These are phyloP conservation scores for Annulohypoxylon nitens DNA, from an alignment of 495 filamentous ascomycete genomes.

Conservation along the genomic window DNA sequence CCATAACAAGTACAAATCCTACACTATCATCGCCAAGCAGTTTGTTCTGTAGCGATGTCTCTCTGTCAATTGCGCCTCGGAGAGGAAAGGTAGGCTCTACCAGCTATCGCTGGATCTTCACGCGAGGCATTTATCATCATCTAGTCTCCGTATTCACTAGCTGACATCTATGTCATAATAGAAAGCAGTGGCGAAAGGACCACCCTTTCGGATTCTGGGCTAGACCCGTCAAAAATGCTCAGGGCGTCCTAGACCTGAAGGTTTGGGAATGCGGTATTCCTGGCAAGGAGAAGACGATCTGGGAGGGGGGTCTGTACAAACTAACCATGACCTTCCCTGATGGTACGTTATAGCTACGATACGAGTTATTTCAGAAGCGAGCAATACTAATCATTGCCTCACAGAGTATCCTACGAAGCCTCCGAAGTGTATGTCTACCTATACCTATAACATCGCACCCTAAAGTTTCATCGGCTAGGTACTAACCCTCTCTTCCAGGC, in stretches of 20 bases:
- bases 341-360: slow-evolving; percentile 69
- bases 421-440: slow-evolving; percentile 83
- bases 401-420: slow-evolving; percentile 98
- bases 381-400: slow-evolving; percentile 45
- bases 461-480: slow-evolving; percentile 44
- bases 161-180: slow-evolving; percentile 54
- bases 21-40: neutral
- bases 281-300: slow-evolving; percentile 94
- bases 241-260: slow-evolving; percentile 91
- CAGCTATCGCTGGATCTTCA: neutral
- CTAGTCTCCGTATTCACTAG: neutral
- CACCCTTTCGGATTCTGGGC: slow-evolving; percentile 99
- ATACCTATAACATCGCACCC: neutral
- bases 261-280: slow-evolving; percentile 96
- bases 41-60: slow-evolving; percentile 70
- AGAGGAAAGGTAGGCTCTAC: slow-evolving; percentile 81
- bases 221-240: slow-evolving; percentile 80
- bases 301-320: slow-evolving; percentile 97
- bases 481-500: slow-evolving; percentile 67
- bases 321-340: slow-evolving; percentile 93
- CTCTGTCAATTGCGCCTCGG: slow-evolving; percentile 89
- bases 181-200: slow-evolving; percentile 96
- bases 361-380: slow-evolving; percentile 9
- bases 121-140: slow-evolving; percentile 20
- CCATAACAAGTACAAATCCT: neutral